These are phyloP conservation scores for Gnaphalium uliginosum DNA, from an alignment of 129 eudicot genomes.

Conservation along the genomic window DNA sequence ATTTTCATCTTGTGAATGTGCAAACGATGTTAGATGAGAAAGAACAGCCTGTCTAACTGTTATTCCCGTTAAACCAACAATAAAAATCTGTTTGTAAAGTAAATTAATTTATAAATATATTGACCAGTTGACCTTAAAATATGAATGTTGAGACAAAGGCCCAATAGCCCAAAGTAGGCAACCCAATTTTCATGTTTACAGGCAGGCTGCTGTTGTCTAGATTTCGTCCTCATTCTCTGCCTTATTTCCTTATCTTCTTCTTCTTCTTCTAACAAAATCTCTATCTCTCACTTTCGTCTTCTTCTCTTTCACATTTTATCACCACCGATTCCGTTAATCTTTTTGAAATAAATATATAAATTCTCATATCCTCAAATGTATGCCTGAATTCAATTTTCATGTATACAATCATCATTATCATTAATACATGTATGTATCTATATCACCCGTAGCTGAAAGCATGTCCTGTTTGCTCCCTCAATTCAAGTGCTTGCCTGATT, in stretches of 20 bases:
- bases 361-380: background rate
- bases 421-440: slow-evolving; percentile 30
- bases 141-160: background rate
- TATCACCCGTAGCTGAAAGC: slow-evolving; percentile 24
- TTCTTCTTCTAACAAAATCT: background rate
- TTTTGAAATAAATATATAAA: too few species aligned
- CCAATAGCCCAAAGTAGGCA: background rate
- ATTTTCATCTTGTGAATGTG: too few species aligned
- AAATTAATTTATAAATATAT: too few species aligned
- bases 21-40: too few species aligned
- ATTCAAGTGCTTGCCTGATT: slow-evolving; percentile 82
- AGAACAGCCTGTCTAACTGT: too few species aligned
- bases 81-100: too few species aligned
- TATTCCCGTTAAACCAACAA: too few species aligned
- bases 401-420: background rate
- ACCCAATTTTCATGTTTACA: background rate
- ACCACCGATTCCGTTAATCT: background rate
- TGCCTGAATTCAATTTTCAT: background rate
- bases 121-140: too few species aligned
- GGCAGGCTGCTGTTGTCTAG: background rate
- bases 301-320: slow-evolving; percentile 26
- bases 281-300: slow-evolving; percentile 17
- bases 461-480: slow-evolving; percentile 96
- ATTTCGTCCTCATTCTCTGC: background rate
- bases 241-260: background rate